Conservation (phyloP, 495 filamentous ascomycete genomes). For the Cairneyella variabilis region DNA sequence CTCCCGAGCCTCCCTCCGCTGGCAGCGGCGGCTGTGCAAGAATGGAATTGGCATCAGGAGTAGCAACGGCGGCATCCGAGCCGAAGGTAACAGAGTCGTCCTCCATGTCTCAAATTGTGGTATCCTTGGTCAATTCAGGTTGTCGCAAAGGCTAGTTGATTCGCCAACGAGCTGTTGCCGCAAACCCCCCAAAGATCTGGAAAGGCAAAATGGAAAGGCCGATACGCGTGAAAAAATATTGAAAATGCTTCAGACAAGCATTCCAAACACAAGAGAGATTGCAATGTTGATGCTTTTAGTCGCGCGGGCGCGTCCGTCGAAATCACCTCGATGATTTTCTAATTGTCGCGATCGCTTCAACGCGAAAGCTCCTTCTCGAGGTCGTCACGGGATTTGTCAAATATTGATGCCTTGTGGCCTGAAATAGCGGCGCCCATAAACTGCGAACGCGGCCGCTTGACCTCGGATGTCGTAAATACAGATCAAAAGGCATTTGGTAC, state of each 20-base stretch:
- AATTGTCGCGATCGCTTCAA: constrained; percentile 2
- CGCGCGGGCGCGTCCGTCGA: constrained; percentile 11
- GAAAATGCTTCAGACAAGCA: neutral
- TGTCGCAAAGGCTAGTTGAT: constrained; percentile 20
- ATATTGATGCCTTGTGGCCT: neutral
- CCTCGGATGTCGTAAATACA: too few relatives aligned
- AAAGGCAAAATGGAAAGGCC: neutral
- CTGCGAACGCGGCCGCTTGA: neutral
- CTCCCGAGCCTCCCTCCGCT: constrained; percentile 35
- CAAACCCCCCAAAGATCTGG: constrained; percentile 2
- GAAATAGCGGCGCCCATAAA: neutral
- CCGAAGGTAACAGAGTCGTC: constrained; percentile 49
- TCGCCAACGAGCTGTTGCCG: constrained; percentile 2
- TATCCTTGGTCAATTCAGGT: constrained; percentile 9
- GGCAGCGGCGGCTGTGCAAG: constrained; percentile 47
- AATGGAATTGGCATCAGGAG: constrained; percentile 45
- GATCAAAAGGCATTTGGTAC: too few relatives aligned
- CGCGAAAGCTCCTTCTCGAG: neutral
- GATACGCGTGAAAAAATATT: constrained; percentile 2
- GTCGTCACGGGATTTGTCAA: neutral
- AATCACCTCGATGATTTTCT: constrained; percentile 4
- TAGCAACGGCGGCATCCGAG: constrained; percentile 47
- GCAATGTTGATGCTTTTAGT: constrained; percentile 10
- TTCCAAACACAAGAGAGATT: neutral
- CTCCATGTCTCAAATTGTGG: constrained; percentile 41